Evolutionary conservation across 495 filamentous ascomycete genomes (phyloP).

Genomic region (Lepraria neglecta): DNA sequence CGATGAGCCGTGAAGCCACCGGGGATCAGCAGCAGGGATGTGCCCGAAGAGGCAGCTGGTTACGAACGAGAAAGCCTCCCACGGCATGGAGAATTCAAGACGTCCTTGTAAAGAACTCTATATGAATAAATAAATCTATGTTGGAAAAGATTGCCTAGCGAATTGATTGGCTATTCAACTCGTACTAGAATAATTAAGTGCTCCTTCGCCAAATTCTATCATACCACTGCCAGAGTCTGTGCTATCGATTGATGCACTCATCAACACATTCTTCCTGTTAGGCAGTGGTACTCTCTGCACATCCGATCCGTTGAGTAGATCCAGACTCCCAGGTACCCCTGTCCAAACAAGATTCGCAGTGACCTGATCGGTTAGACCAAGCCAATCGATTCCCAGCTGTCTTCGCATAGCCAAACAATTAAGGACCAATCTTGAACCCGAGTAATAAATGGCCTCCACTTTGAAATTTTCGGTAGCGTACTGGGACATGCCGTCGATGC

Average conservation of each 20-base stretch:
- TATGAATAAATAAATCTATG: no score
- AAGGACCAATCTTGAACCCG: neutral
- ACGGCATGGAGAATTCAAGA: no score
- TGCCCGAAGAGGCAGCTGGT: slow-evolving; percentile 16
- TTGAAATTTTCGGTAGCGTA: neutral
- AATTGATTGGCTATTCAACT: neutral
- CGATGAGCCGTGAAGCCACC: slow-evolving; percentile 5
- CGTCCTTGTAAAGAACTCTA: no score
- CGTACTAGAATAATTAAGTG: slow-evolving; percentile 1
- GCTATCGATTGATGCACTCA: no score
- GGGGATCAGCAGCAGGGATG: slow-evolving; percentile 8
- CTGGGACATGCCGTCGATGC: neutral
- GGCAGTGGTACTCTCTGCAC: neutral
- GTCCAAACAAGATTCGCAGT: no score
- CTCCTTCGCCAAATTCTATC: neutral
- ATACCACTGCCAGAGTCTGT: neutral
- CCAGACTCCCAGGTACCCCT: neutral
- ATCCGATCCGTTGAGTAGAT: neutral
- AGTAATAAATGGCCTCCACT: neutral
- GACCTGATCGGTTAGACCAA: no score
- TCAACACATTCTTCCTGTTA: neutral
- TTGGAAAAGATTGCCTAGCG: no score
- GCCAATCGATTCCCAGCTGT: no score
- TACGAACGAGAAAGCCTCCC: neutral
- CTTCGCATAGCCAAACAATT: no score